Base-by-base conservation (phyloP, 2,329 filamentous ascomycete genomes). In the Neocatenulostroma microsporum region DNA sequence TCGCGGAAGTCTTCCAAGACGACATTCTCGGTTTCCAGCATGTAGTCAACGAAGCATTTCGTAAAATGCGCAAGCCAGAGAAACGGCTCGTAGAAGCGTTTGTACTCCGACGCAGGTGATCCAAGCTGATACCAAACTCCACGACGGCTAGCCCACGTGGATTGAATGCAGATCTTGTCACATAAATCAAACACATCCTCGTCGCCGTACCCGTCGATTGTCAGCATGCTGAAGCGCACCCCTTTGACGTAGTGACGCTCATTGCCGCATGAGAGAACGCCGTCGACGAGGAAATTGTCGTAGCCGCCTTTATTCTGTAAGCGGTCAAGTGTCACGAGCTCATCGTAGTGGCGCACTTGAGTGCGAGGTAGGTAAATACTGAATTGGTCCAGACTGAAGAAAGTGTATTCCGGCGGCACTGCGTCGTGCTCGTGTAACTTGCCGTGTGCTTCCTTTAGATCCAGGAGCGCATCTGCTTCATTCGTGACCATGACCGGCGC, bases 11-110 rank as follows among this genome's bases (percentile, higher is more conserved):
- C 61, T 3, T 61, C 37, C 0, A 87, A 62, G 0, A 60, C 57
- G 1, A 82, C 69, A 4, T 31, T 10, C 7, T 55, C 47, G 2
- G 44, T 36, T 1, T 50, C 39, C 2, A 57, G 47, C 31, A 82
- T 63, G 46, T 73, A 91, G 43, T 87, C 80, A 1, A 87, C 67
- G 17, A 82, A 70, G 48, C 86, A 77, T 51, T 88, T 89, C 0
- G 73, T 69, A 1, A 91, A 62, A 35, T 81, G 70, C 0, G 76
- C 80, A 1, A 88, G 58, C 83, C 83, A 91, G 0, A 78, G 41
- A 42, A 86, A 89, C 0, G 74, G 69, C 0, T 60, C 32, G 40
- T 79, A 72, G 48, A 80, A 87, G 2, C 75, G 62, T 9, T 42
- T 44, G 49, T 91, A 93, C 24, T 78, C 76, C 0, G 44, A 19